A percentile compares a stretch with the other conserved stretches of the same genome.
phyloP scores from a whole-genome alignment of 192 early-diverging fungal species.

The Rhizophlyctis rosea region DNA sequence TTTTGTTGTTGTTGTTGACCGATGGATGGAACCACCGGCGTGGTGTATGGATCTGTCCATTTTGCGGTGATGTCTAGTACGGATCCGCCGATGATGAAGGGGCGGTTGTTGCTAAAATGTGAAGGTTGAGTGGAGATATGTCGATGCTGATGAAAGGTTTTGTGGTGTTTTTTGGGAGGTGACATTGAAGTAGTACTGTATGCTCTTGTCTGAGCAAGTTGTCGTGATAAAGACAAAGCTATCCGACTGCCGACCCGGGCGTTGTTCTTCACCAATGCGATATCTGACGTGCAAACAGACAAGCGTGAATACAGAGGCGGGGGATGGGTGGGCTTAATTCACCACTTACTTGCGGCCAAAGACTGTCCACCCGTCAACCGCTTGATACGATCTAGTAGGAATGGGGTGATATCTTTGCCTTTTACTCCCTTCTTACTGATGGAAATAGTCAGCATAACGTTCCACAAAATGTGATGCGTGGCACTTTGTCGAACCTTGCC shows the following conservation, averaged over 20 bases:
- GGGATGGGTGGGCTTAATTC: neutral
- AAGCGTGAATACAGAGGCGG: slow-evolving; percentile 1
- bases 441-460: no score
- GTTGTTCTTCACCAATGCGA: slow-evolving; percentile 90
- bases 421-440: slow-evolving; percentile 54
- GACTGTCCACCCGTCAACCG: slow-evolving; percentile 84
- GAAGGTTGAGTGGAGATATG: no score
- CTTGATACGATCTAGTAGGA: slow-evolving; percentile 79
- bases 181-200: neutral
- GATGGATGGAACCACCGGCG: neutral
- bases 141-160: no score
- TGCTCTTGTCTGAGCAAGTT: slow-evolving; percentile 17
- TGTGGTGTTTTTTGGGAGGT: neutral
- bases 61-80: slow-evolving; percentile 80
- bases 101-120: slow-evolving; percentile 31
- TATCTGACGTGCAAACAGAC: slow-evolving; percentile 48
- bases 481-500: slow-evolving; percentile 55
- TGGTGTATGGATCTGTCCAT: neutral
- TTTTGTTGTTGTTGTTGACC: no score
- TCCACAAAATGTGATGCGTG: no score
- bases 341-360: slow-evolving; percentile 65
- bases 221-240: slow-evolving; percentile 61
- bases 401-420: slow-evolving; percentile 93
- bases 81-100: slow-evolving; percentile 83
- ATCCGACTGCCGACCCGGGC: slow-evolving; percentile 79